Base-by-base conservation (phyloP, 441 rosid genomes). In the Erodium texanum region DNA sequence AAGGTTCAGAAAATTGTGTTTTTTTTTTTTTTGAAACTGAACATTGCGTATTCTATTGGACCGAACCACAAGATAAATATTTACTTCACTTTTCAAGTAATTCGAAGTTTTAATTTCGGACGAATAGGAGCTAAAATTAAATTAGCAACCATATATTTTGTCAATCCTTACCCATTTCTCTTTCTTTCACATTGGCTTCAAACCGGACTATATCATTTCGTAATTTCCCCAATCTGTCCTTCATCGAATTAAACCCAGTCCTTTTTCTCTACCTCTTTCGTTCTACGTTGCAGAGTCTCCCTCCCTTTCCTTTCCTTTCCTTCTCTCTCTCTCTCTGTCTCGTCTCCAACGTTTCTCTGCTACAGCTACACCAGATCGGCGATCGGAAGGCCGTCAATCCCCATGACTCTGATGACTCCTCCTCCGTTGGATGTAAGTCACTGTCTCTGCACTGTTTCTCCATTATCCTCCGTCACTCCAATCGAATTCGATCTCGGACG, bases 341-440 rank as follows among this genome's bases (percentile, higher is more conserved):
- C 41, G 16, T n/a, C 43, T n/a, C 48, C 66, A 67, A 32, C 65
- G 34, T 63, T 70, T 70, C 65, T 66, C 68, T 7, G 59, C 59
- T 18, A 23, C 59, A n/a, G 75, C 45, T 71, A 71, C 56, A 48
- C 59, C n/a, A 73, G 69, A 80, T 84, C 71, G 41, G 66, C 79
- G 85, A 83, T 88, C 86, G 50, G 69, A 68, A 82, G 69, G 68
- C 71, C 64, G 67, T 12, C 70, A 66, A 68, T 70, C 70, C 62
- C 65, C 82, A 92, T 92, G 98, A 88, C 95, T 80, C 48, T 84
- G 86, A 83, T 89, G 86, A 86, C 98, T 78, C 89, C 95, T 75
- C 84, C 92, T 43, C 93, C 91, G 78, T 54, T 87, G 29, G 97
- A 93, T 79, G 97, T 88, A 86, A 82, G 65, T 24, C 22, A 65